Base-by-base conservation (phyloP, 176 grass and related monocot species). In the Cymbopogon citratus region DNA sequence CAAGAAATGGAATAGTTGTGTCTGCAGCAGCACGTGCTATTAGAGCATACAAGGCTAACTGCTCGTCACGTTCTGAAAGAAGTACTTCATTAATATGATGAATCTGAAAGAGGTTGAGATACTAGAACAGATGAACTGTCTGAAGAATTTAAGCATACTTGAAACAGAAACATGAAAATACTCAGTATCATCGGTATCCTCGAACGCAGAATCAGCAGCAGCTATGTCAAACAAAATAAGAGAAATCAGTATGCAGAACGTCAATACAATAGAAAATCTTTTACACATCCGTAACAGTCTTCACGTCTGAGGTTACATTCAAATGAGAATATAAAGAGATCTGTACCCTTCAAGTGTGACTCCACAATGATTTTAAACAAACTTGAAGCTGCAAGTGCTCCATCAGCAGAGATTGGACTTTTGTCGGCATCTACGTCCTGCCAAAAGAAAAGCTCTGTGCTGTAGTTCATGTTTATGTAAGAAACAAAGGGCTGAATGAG, bases 81-180 rank as follows among this genome's bases (percentile, higher is more conserved):
- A 91, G 45, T 65, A 76, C 71, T 27, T 69, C n/a, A 35, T 84
- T 63, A 83, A 44, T 66, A 80, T 45, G 85, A 84, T 39, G 43
- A 48, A 80, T 31, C 23, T 8, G 61, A 67, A 71, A 59, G 25
- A 48, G 21, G 7, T n/a, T 11, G n/a, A 10, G n/a, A 10, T 27
- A 49, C 61, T 57, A 9, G 61, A 86, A 77, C n/a, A 78, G 45
- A 77, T 72, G 12, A 66, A 71, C 46, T 69, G 63, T 84, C 21
- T 18, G 69, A 59, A 52, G 56, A 63, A 88, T 73, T 68, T 72
- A 16, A 87, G 80, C 95, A 81, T 94, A 98, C 95, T 98, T 79
- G 95, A 95, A 64, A 98, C 83, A 88, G 95, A 98, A 82, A 90
- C 95, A 91, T 98, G 95, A 82, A 98, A 95, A 83, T 98, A 98